Evolutionary conservation across 2,329 filamentous ascomycete species (phyloP).

Genomic region (Parastagonospora nodorum): DNA sequence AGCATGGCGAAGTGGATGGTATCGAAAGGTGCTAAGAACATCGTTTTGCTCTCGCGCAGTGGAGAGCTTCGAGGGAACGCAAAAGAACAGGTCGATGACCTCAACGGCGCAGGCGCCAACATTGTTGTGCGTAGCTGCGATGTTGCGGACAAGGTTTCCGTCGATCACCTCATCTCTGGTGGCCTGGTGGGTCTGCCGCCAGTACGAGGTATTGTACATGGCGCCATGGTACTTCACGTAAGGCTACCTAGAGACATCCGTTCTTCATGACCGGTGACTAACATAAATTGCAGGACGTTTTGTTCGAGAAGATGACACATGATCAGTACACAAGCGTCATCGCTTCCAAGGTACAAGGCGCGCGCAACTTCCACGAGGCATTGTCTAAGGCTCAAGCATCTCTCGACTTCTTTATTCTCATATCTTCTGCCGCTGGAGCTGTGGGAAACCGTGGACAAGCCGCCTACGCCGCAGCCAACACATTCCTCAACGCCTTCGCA

Average conservation of each 20-base stretch:
- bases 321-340: slow-evolving; percentile 23
- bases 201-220: slow-evolving; percentile 31
- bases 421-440: slow-evolving; percentile 34
- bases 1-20: slow-evolving; percentile 32
- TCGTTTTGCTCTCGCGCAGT: slow-evolving; percentile 28
- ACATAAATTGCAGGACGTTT: slow-evolving; percentile 15
- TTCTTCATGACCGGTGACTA: neutral
- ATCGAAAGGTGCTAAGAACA: slow-evolving; percentile 26
- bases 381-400: slow-evolving; percentile 5
- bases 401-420: slow-evolving; percentile 49
- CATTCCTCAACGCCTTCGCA: slow-evolving; percentile 36
- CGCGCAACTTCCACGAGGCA: slow-evolving; percentile 25
- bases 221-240: slow-evolving; percentile 30
- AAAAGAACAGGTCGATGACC: slow-evolving; percentile 16
- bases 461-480: slow-evolving; percentile 33
- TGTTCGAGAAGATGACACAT: slow-evolving; percentile 27
- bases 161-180: slow-evolving; percentile 12
- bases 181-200: slow-evolving; percentile 22
- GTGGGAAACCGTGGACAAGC: slow-evolving; percentile 29
- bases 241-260: neutral
- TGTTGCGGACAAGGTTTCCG: slow-evolving; percentile 17
- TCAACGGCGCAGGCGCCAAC: slow-evolving; percentile 14
- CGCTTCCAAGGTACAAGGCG: slow-evolving; percentile 24
- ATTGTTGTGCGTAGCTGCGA: slow-evolving; percentile 23
- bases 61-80: slow-evolving; percentile 15